Evolutionary conservation across 495 filamentous ascomycete species (phyloP).

Genomic region (Tuber calosporum): DNA sequence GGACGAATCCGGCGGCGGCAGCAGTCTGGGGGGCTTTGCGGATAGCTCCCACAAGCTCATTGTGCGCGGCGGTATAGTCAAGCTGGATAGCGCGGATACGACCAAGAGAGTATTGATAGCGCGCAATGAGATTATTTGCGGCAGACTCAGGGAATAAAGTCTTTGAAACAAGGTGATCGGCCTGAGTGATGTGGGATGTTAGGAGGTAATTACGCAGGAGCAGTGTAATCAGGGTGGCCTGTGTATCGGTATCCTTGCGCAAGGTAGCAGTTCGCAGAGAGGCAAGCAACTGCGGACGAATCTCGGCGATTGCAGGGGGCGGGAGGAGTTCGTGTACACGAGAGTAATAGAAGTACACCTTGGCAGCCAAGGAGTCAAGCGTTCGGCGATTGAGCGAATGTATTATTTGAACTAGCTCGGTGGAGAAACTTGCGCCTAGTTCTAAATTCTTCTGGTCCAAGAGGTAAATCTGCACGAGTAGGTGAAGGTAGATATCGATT

Average conservation of each 20-base stretch:
- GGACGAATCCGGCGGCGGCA: constrained; percentile 85
- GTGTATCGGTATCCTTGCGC: constrained; percentile 90
- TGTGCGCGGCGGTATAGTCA: constrained; percentile 92
- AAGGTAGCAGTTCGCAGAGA: constrained; percentile 89
- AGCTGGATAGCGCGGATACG: constrained; percentile 94
- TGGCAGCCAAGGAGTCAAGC: constrained; percentile 83
- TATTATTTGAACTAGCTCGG: constrained; percentile 68
- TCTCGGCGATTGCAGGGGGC: constrained; percentile 70
- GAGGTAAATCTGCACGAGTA: constrained; percentile 81
- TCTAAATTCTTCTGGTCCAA: constrained; percentile 75
- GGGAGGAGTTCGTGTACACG: constrained; percentile 90
- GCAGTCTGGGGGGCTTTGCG: constrained; percentile 87
- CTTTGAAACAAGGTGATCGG: constrained; percentile 88
- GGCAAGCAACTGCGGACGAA: constrained; percentile 76
- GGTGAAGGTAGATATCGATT: constrained; percentile 82
- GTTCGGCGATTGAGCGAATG: constrained; percentile 87
- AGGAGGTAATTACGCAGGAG: constrained; percentile 92
- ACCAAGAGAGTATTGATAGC: constrained; percentile 92
- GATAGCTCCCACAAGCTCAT: constrained; percentile 82
- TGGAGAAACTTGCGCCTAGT: constrained; percentile 74
- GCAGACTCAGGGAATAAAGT: constrained; percentile 88
- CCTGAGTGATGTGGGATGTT: constrained; percentile 94
- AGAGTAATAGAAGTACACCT: constrained; percentile 95
- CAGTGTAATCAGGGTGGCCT: constrained; percentile 87
- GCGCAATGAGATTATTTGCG: constrained; percentile 93